These are phyloP conservation scores for Mycena pura DNA, from an alignment of 768 basidiomycete genomes.

Conservation along the genomic window DNA sequence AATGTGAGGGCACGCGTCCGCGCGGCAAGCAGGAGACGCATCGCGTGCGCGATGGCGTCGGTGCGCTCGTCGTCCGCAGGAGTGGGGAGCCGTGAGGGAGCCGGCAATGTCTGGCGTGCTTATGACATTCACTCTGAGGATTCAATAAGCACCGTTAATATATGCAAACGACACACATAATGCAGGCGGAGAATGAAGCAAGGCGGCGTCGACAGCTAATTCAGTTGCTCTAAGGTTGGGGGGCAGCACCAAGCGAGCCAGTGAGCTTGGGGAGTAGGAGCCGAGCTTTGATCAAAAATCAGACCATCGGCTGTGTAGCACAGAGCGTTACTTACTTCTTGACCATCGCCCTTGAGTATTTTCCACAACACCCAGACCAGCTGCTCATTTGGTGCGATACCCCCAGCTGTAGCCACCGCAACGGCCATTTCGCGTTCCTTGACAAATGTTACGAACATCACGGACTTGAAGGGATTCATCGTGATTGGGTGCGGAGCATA, in stretches of 20 bases:
- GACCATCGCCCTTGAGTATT: conserved; percentile 82
- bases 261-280: conserved; percentile 77
- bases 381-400: conserved; percentile 72
- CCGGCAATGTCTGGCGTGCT: conserved; percentile 52
- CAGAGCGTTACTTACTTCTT: conserved; percentile 60
- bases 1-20: conserved; percentile 76
- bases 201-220: conserved; percentile 70
- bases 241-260: conserved; percentile 77
- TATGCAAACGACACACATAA: conserved; percentile 42
- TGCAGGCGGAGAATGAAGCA: conserved; percentile 57
- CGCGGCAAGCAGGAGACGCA: conserved; percentile 72
- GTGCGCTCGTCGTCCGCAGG: conserved; percentile 66
- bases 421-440: conserved; percentile 72
- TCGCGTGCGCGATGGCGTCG: conserved; percentile 64
- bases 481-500: conserved; percentile 82
- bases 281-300: no score
- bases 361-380: conserved; percentile 90
- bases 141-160: neutral
- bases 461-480: conserved; percentile 84
- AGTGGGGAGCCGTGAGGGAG: conserved; percentile 39
- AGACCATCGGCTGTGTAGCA: no score
- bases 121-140: conserved; percentile 48
- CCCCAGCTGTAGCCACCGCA: conserved; percentile 54
- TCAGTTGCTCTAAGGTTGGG: conserved; percentile 77
- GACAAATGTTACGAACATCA: conserved; percentile 68